Evolutionary conservation across 2,329 filamentous ascomycete species (phyloP).

Genomic region (Aspergillus sp.): DNA sequence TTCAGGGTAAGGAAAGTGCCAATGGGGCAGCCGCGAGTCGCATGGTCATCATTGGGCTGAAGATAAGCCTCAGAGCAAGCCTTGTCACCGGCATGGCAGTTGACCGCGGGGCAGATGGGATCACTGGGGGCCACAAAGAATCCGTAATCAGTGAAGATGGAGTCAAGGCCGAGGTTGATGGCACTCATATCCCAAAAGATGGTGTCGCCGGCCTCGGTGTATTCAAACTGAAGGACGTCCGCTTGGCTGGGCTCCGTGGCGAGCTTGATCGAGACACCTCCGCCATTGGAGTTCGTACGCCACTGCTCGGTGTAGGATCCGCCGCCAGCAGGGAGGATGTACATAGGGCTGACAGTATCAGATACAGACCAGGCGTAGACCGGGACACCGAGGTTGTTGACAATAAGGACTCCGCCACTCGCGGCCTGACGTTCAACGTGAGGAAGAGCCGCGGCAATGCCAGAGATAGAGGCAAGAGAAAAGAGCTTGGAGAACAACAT

Average conservation of each 20-base stretch:
- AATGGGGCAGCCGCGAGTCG: conserved; percentile 31
- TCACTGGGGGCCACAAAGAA: conserved; percentile 31
- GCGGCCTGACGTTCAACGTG: conserved; percentile 1
- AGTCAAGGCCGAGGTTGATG: conserved; percentile 32
- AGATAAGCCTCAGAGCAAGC: conserved; percentile 36
- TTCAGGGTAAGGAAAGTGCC: conserved; percentile 26
- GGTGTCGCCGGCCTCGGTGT: conserved; percentile 31
- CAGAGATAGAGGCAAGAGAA: not conserved
- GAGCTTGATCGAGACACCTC: conserved; percentile 38
- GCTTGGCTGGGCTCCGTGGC: conserved; percentile 13
- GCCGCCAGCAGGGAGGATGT: conserved; percentile 24
- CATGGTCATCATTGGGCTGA: conserved; percentile 32
- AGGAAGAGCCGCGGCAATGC: not conserved
- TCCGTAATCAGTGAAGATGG: conserved; percentile 33
- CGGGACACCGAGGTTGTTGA: conserved; percentile 30
- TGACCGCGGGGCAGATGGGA: conserved; percentile 26
- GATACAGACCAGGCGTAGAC: conserved; percentile 36
- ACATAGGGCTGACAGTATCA: conserved; percentile 21
- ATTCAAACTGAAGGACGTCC: conserved; percentile 37
- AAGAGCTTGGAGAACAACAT: not conserved
- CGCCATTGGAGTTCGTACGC: conserved; percentile 28
- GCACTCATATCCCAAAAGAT: conserved; percentile 43
- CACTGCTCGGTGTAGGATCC: conserved; percentile 30
- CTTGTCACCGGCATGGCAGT: conserved; percentile 30
- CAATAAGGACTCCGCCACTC: conserved; percentile 27